Evolutionary conservation across 140 eudicot genomes (phyloP), one percentile per base, ranked within the genome.

Genomic region (Bidens hawaiensis): DNA sequence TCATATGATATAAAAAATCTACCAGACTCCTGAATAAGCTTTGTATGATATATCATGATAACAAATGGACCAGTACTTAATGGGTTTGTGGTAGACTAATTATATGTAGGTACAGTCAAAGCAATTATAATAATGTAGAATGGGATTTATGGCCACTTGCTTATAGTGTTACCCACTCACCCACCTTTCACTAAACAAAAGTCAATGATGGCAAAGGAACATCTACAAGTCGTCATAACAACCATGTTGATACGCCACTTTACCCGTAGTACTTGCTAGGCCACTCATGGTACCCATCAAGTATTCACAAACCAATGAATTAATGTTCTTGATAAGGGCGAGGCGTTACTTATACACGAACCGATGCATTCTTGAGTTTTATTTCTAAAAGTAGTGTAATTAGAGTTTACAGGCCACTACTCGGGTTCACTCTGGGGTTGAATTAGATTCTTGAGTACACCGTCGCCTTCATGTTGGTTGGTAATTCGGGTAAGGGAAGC

Each of bases 81-180:
- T 57, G 63, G 26, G 54, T 15, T 54, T 58, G 55, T 65, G 68
- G 68, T 47, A 47, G 64, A 66, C 68, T 74, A 74, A 65, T 74
- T 48, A 61, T 71, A 65, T 66, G 40, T 55, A 47, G 31, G 74
- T 14, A 74, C 69, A 74, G 74, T 58, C 57, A 74, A 74, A 67
- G 79, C 43, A 60, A 74, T 74, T 51, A 74, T 74, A 48, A 58
- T 65, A 38, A 59, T 66, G 79, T 66, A 66, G 79, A 74, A 74
- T 59, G 74, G 46, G 67, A 65, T 66, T 58, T 47, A 59, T 59
- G 69, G 33, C 79, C 79, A 74, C 79, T 74, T 74, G 3, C 40
- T 66, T n/a, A n/a, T n/a, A 47, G 54, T 54, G 60, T 74, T 66
- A 67, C 51, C 74, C 79, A 74, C 79, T 74, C 49, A 66, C 62